phyloP scores from a whole-genome alignment of 1,284 basidiomycete species.

The Microstroma glucosiphilum region DNA sequence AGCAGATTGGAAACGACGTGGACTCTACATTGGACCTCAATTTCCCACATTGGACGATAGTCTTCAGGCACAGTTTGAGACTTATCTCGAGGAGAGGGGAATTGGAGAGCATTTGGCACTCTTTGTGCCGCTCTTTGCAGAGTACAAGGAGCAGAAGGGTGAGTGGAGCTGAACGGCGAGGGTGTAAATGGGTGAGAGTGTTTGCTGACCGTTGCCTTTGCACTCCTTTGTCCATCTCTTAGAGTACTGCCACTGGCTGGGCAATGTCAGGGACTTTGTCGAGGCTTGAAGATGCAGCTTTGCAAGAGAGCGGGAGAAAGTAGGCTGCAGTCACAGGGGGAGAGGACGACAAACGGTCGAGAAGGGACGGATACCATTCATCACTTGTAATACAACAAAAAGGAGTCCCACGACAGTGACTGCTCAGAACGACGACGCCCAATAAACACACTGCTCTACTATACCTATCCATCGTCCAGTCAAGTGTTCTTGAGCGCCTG shows the following conservation, averaged over 20 bases:
- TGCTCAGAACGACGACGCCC: too few species aligned
- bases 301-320: too few species aligned
- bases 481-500: too few species aligned
- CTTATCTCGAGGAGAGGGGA: slow-evolving; percentile 76
- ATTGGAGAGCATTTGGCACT: slow-evolving; percentile 69
- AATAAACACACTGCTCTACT: too few species aligned
- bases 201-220: not conserved
- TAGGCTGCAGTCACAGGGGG: too few species aligned
- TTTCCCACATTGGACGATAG: slow-evolving; percentile 83
- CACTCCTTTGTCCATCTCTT: not conserved
- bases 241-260: slow-evolving; percentile 89
- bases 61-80: slow-evolving; percentile 80
- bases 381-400: too few species aligned
- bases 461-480: too few species aligned
- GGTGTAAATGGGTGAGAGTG: not conserved
- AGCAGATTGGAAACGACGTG: slow-evolving; percentile 85
- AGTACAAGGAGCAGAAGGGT: slow-evolving; percentile 49
- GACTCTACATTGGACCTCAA: slow-evolving; percentile 82
- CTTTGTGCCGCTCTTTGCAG: slow-evolving; percentile 49
- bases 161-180: slow-evolving; percentile 5
- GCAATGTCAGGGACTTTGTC: slow-evolving; percentile 75
- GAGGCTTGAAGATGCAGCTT: slow-evolving; percentile 56
- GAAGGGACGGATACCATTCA: too few species aligned
- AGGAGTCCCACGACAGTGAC: too few species aligned
- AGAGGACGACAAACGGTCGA: too few species aligned